Evolutionary conservation across 2,329 filamentous ascomycete genomes (phyloP).

Genomic region (Exophiala xenobiotica): DNA sequence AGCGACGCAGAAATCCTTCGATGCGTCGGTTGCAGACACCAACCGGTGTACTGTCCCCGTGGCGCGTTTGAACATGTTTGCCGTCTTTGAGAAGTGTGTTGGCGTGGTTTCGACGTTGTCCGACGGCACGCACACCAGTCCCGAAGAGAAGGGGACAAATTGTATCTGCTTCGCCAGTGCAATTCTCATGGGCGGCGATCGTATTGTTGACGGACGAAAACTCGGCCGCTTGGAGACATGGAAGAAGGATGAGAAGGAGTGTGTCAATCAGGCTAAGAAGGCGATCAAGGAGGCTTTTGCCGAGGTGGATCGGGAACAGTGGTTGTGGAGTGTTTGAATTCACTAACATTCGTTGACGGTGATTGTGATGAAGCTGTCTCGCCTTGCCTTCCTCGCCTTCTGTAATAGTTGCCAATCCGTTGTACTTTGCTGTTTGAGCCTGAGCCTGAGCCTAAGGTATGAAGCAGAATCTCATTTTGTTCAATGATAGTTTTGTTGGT

Average conservation of each 20-base stretch:
- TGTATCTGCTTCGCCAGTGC: slow-evolving; percentile 33
- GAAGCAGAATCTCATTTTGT: too few relatives aligned
- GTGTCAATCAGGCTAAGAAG: slow-evolving; percentile 16
- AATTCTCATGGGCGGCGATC: slow-evolving; percentile 30
- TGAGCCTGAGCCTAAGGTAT: too few relatives aligned
- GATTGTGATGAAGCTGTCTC: too few relatives aligned
- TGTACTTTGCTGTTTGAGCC: too few relatives aligned
- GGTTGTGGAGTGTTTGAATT: slow-evolving; percentile 21
- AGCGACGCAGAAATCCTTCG: not conserved
- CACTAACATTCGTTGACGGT: too few relatives aligned
- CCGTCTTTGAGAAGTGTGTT: slow-evolving; percentile 29
- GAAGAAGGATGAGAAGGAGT: slow-evolving; percentile 28
- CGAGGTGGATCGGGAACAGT: slow-evolving; percentile 3
- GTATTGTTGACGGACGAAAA: slow-evolving; percentile 24
- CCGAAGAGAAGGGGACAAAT: slow-evolving; percentile 24
- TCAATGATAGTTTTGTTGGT: too few relatives aligned
- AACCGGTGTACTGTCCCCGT: slow-evolving; percentile 15
- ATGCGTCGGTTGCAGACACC: not conserved
- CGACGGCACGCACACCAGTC: slow-evolving; percentile 28
- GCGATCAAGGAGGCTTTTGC: slow-evolving; percentile 20
- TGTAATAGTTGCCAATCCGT: too few relatives aligned
- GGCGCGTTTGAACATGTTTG: slow-evolving; percentile 31
- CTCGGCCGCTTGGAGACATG: slow-evolving; percentile 22
- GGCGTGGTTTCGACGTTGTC: slow-evolving; percentile 30
- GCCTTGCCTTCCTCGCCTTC: too few relatives aligned